phyloP scores from a whole-genome alignment of 2,329 filamentous ascomycete genomes.

The Fusarium protoensiforme region DNA sequence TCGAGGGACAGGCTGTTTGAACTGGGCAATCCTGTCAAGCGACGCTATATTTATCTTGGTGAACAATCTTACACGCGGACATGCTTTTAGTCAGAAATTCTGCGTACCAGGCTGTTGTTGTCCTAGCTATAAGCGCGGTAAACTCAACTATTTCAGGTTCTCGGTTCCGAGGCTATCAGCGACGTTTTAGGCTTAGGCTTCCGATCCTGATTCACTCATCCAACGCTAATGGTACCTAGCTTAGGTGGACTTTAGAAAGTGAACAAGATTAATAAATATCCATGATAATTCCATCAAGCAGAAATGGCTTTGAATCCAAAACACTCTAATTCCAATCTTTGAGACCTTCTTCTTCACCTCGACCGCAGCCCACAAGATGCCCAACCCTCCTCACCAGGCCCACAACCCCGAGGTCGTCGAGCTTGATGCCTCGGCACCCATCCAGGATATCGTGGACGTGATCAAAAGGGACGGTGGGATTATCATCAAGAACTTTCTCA shows the following conservation, averaged over 20 bases:
- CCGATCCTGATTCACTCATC: neutral
- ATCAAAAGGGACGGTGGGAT: conserved; percentile 6
- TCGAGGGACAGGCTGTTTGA: neutral
- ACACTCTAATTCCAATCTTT: neutral
- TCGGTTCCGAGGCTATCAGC: neutral
- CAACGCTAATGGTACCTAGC: neutral
- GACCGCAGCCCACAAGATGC: neutral
- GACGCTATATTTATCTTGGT: neutral
- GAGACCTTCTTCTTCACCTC: neutral
- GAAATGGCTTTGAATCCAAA: neutral
- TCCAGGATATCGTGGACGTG: neutral
- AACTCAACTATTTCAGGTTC: neutral
- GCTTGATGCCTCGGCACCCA: neutral
- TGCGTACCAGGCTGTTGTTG: neutral
- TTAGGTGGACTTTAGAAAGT: neutral
- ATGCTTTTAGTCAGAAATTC: neutral
- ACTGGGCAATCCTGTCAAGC: neutral
- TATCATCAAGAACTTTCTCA: conserved; percentile 13
- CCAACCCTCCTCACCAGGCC: conserved; percentile 4
- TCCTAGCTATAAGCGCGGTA: neutral
- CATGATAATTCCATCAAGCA: neutral
- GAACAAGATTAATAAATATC: neutral
- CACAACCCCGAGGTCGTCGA: conserved; percentile 8
- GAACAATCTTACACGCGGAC: too few relatives aligned
- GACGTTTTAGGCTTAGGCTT: neutral